These are phyloP conservation scores for Leptodontidium sp. DNA, from an alignment of 2,329 filamentous ascomycete species.

Conservation along the genomic window DNA sequence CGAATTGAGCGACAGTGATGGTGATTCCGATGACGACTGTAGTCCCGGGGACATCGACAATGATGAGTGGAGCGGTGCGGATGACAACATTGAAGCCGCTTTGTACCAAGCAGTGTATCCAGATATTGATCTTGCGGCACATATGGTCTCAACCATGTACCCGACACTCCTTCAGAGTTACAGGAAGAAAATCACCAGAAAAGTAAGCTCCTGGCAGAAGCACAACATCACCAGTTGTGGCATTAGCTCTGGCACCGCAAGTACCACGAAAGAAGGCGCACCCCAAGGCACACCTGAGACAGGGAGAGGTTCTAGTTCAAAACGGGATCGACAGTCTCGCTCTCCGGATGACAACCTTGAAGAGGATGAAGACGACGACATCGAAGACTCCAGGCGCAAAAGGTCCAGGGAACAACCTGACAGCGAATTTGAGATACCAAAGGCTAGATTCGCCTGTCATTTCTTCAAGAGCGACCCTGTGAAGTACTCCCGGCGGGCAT, in stretches of 20 bases:
- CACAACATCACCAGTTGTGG: background rate
- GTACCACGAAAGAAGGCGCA: background rate
- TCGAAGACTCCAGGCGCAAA: background rate
- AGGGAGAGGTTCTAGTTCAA: background rate
- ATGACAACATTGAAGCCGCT: conserved; percentile 26
- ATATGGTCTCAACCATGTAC: conserved; percentile 26
- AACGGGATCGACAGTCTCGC: background rate
- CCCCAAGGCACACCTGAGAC: background rate
- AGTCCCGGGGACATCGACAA: conserved; percentile 1
- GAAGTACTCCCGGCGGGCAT: background rate
- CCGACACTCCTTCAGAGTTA: background rate
- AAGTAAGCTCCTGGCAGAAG: background rate
- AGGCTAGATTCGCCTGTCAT: background rate
- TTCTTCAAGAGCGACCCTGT: background rate
- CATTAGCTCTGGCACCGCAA: background rate
- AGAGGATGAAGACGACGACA: background rate
- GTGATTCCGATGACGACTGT: conserved; percentile 27
- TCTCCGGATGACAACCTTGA: background rate
- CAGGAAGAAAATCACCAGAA: background rate
- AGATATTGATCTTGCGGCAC: conserved; percentile 23
- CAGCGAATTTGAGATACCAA: background rate
- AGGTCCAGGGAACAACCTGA: background rate
- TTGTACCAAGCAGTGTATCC: conserved; percentile 26
- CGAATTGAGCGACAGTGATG: conserved; percentile 22
- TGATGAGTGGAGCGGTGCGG: conserved; percentile 24